Percentiles rank a stretch among this genome's conserved stretches.
These are phyloP conservation scores for Tulasnella sp. DNA, from an alignment of 768 basidiomycete genomes.

Conservation along the genomic window DNA sequence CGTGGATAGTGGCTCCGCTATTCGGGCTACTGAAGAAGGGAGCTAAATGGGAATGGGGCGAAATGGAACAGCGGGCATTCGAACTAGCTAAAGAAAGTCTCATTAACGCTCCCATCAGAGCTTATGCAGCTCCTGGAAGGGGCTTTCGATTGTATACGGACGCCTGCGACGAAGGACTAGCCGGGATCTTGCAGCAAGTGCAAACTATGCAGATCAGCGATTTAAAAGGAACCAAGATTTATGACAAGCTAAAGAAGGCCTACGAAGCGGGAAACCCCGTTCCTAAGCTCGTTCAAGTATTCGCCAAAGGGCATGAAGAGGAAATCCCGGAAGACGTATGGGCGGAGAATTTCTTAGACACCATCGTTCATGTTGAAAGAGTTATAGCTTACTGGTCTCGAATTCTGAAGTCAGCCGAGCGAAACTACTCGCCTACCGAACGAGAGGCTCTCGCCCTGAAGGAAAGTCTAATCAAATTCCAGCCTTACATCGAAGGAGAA, in stretches of 20 bases:
- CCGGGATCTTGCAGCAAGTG: constrained; percentile 25
- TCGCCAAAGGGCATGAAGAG: constrained; percentile 18
- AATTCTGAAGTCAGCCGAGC: constrained; percentile 25
- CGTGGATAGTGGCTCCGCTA: constrained; percentile 26
- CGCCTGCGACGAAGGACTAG: constrained; percentile 24
- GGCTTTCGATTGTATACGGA: constrained; percentile 31
- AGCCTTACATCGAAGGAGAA: constrained; percentile 30
- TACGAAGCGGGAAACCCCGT: constrained; percentile 8
- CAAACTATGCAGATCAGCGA: constrained; percentile 19
- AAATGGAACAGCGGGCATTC: constrained; percentile 23
- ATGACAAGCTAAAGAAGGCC: constrained; percentile 17
- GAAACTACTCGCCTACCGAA: constrained; percentile 31
- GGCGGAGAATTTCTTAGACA: constrained; percentile 24
- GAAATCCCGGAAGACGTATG: constrained; percentile 22
- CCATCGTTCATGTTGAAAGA: constrained; percentile 24
- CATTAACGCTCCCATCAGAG: constrained; percentile 25
- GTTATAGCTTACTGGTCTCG: constrained; percentile 25
- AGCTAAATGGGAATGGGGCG: constrained; percentile 19
- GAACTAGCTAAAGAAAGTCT: constrained; percentile 24
- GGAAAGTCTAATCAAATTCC: constrained; percentile 30
- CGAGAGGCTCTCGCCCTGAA: constrained; percentile 30
- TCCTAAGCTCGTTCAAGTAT: constrained; percentile 10
- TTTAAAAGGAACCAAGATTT: constrained; percentile 20
- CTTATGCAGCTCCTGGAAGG: constrained; percentile 21
- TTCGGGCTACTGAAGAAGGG: constrained; percentile 27